Percentiles rank a stretch among this genome's conserved stretches.
Evolutionary conservation across 352 stramenopile species (phyloP).

Genomic region (Phytopythium chamaehyphon): DNA sequence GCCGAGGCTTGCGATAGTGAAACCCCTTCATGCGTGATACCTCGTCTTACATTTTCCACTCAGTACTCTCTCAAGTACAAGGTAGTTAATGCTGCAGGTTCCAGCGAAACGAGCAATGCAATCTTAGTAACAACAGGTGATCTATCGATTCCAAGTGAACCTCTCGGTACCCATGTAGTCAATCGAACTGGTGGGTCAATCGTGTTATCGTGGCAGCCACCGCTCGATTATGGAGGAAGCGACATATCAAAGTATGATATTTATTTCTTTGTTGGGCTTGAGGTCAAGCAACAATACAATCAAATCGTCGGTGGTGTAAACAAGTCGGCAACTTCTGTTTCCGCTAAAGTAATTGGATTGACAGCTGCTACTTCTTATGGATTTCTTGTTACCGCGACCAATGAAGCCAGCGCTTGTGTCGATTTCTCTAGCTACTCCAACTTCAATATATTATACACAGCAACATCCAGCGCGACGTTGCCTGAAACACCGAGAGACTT

Average conservation of each 20-base stretch:
- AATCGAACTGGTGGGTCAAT: constrained; percentile 31
- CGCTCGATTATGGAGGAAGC: constrained; percentile 49
- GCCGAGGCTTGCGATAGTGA: constrained; percentile 32
- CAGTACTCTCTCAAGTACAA: constrained; percentile 44
- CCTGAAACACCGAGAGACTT: constrained; percentile 35
- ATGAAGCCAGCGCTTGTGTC: constrained; percentile 45
- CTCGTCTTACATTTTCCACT: constrained; percentile 31
- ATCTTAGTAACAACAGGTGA: constrained; percentile 27
- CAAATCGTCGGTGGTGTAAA: constrained; percentile 27
- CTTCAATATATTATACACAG: constrained; percentile 30
- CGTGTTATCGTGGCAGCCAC: constrained; percentile 36
- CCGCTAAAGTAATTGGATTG: constrained; percentile 32
- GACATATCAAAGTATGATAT: constrained; percentile 48
- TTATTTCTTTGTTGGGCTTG: constrained; percentile 32
- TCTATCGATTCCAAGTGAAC: constrained; percentile 39
- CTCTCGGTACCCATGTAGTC: constrained; percentile 18
- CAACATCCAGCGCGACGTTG: constrained; percentile 20
- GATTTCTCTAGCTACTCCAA: constrained; percentile 18
- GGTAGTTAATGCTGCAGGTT: constrained; percentile 28
- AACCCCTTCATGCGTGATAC: constrained; percentile 15
- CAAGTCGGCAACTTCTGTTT: constrained; percentile 14
- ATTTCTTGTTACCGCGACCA: constrained; percentile 44
- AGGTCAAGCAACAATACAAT: constrained; percentile 22
- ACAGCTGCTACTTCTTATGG: constrained; percentile 48
- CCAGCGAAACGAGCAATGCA: constrained; percentile 42